phyloP scores from a whole-genome alignment of 176 grass and related monocot species.

The Avena insularis region DNA sequence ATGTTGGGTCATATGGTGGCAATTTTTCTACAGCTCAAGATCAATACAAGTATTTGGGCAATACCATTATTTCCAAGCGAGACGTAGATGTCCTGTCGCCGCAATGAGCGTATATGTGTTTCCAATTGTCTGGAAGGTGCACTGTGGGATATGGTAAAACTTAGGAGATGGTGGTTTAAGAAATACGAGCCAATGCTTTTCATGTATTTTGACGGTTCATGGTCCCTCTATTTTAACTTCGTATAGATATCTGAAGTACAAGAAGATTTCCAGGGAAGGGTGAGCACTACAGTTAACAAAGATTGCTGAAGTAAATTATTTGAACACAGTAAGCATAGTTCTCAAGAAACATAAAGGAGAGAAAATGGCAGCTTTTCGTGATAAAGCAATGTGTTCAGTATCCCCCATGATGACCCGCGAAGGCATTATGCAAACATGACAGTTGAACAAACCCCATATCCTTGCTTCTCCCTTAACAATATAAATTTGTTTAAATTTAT shows the following conservation, averaged over 20 bases:
- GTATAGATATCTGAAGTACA: not conserved
- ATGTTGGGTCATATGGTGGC: not conserved
- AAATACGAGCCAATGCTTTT: constrained; percentile 1
- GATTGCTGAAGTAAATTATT: not conserved
- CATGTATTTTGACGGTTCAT: not conserved
- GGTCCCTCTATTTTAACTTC: not conserved
- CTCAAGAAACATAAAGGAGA: not conserved
- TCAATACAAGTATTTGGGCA: constrained; percentile 11
- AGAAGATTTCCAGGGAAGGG: not conserved
- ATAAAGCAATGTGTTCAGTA: constrained; percentile 2
- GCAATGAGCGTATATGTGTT: not conserved
- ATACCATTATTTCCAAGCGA: not conserved
- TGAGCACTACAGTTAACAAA: not conserved
- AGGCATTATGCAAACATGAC: not conserved
- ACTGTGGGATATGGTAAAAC: not conserved
- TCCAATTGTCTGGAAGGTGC: not conserved
- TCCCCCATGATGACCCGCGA: not conserved
- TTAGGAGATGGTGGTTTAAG: not conserved
- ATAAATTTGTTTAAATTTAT: not conserved
- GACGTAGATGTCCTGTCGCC: not conserved
- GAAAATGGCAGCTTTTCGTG: not conserved
- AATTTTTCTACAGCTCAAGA: not conserved
- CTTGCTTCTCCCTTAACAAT: not conserved
- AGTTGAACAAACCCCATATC: not conserved
- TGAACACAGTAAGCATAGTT: not conserved